Base-by-base conservation (phyloP, 2,329 filamentous ascomycete genomes). In the Chrysosporium queenslandicum region DNA sequence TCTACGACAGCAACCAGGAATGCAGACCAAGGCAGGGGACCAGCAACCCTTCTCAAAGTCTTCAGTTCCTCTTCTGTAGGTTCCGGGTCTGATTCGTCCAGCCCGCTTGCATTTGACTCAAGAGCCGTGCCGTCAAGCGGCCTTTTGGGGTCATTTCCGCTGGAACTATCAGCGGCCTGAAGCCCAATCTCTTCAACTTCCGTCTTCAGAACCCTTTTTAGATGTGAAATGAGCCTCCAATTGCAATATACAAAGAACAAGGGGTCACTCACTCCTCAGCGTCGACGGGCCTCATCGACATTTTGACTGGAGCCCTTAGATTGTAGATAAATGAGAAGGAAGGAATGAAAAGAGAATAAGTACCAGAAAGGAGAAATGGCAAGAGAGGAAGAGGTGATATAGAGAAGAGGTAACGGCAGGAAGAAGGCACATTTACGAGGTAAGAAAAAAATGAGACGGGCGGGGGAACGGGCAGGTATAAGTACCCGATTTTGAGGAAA, bases 1-100 rank as follows among this genome's bases (percentile, higher is more conserved):
- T 80, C 78, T 40, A 80, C 75, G 14, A 78, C 58, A 29, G 77
- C 77, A 30, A 80, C 76, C 43, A 80, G 67, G 66, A 75, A 79
- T 49, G 77, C 76, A 1, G 77, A 76, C 42, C 72, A 59, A 8
- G 78, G 78, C 49, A 80, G 65, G 53, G 74, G 76, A 63, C 79
- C 77, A 27, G 76, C 75, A 25, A 80, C 60, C 56, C 77, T 76
- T 43, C 75, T 75, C 47, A 80, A 64, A 3, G 68, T 71, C 16
- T 59, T 62, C 63, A 69, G 72, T 63, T 80, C 77, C 18, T 74
- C 68, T 1, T 75, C 68, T 27, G 67, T 79, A 45, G 77, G 77
- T 60, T 77, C 74, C 46, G 71, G 70, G 25, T 37, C 46, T 41
- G 16, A 16, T 2, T 41, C 50, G 11, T 42, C 41, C 4, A 34